phyloP scores from a whole-genome alignment of 495 filamentous ascomycete genomes.

The Talaromyces proteolyticus region DNA sequence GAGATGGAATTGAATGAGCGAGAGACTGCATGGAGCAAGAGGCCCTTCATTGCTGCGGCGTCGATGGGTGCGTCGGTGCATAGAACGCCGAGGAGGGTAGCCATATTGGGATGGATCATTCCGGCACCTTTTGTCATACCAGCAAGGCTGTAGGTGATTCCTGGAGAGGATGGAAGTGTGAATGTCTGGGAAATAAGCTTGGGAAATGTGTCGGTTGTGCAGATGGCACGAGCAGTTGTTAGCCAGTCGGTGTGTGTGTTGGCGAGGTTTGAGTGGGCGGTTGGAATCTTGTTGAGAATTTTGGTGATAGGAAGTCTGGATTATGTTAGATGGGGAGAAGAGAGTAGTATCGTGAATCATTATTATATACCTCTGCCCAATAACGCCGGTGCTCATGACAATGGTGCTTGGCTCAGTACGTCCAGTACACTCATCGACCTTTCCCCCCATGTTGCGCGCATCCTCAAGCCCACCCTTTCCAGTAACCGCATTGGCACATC shows the following conservation, averaged over 20 bases:
- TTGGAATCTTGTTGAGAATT: slow-evolving; percentile 77
- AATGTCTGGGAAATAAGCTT: slow-evolving; percentile 87
- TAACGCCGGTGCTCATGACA: slow-evolving; percentile 98
- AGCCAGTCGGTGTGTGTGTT: slow-evolving; percentile 82
- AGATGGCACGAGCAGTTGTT: slow-evolving; percentile 82
- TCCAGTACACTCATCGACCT: slow-evolving; percentile 64
- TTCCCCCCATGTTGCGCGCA: slow-evolving; percentile 73
- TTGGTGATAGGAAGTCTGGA: slow-evolving; percentile 79
- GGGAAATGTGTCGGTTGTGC: slow-evolving; percentile 98
- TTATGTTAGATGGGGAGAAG: neutral
- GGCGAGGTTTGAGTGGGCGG: slow-evolving; percentile 61
- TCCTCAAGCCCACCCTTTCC: slow-evolving; percentile 88
- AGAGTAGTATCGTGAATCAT: neutral
- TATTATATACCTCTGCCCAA: slow-evolving; percentile 75
- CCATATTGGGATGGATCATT: slow-evolving; percentile 99
- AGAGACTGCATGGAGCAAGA: slow-evolving; percentile 71
- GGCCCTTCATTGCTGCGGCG: slow-evolving; percentile 54
- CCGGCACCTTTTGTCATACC: slow-evolving; percentile 98
- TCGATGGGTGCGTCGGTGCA: slow-evolving; percentile 88
- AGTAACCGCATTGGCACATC: slow-evolving; percentile 96
- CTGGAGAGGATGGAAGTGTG: slow-evolving; percentile 73
- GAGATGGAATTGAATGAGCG: slow-evolving; percentile 95
- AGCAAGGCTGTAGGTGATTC: slow-evolving; percentile 69
- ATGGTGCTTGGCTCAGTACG: slow-evolving; percentile 64
- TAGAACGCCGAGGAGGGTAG: slow-evolving; percentile 87